Evolutionary conservation across 805 yeast species (phyloP), one percentile per base, ranked within the genome.

Genomic region (Hanseniaspora nectarophila): DNA sequence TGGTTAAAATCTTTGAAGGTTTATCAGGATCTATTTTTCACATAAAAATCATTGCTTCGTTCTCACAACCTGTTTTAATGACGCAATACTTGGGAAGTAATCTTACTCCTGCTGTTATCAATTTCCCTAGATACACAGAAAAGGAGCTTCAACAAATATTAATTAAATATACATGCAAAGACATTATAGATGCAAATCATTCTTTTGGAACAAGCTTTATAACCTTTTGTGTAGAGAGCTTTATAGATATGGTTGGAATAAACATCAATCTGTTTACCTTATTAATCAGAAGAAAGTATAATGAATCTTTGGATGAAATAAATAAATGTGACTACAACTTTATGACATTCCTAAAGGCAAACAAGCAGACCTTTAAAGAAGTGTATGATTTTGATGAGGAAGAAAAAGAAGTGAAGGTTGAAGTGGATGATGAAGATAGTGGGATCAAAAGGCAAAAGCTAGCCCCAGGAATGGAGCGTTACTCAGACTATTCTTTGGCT

Each of bases 11-110:
- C 5, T 18, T 21, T 26, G 53, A 49, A 26, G 28, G 46, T 15
- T n/a, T 49, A 7, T n/a, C 29, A 3, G 53, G 53, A 42, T 42
- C 53, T 3, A 49, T 42, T 4, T 49, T 42, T 9, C 46, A 49
- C n/a, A 31, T 49, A 10, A 49, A 49, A 42, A 28, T 49, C 12
- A 49, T 49, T 16, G 43, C 35, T n/a, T 49, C 53, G n/a, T 49
- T 49, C 37, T 13, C 28, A 8, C 46, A 49, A 26, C 15, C 29
- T 10, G 15, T 38, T 8, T 2, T 42, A 20, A 49, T 49, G 53
- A 42, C 43, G 1, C 53, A 49, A 23, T 49, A 49, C 34, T 6
- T 42, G 2, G 53, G 53, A 15, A 44, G 40, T 1, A 33, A 24
- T 12, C 8, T 42, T 2, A 21, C 20, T 28, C 53, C 53, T 7